These are phyloP conservation scores for Candida pseudofarinosa DNA, from an alignment of 805 yeast genomes.

Conservation along the genomic window DNA sequence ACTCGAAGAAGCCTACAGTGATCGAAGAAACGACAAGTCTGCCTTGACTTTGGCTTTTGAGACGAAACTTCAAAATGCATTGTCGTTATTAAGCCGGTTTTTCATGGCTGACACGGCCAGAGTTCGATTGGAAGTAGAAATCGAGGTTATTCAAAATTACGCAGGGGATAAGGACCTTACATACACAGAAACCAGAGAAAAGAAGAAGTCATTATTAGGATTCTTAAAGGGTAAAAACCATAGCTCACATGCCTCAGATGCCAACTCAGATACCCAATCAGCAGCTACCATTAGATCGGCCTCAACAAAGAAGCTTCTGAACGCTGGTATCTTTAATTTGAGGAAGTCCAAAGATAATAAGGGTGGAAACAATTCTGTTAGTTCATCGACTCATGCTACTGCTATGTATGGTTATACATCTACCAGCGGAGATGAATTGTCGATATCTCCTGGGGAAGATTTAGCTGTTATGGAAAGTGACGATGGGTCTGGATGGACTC, in stretches of 20 bases:
- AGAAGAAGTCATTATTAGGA: slow-evolving; percentile 57
- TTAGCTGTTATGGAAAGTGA: slow-evolving; percentile 61
- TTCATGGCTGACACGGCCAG: slow-evolving; percentile 70
- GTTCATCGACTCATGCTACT: slow-evolving; percentile 45
- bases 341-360: slow-evolving; percentile 29
- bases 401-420: slow-evolving; percentile 68
- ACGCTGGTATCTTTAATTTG: slow-evolving; percentile 35
- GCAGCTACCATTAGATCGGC: slow-evolving; percentile 30
- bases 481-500: slow-evolving; percentile 93
- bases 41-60: slow-evolving; percentile 50
- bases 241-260: slow-evolving; percentile 8
- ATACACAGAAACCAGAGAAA: slow-evolving; percentile 46
- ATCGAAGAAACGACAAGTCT: slow-evolving; percentile 29
- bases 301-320: slow-evolving; percentile 25
- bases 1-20: slow-evolving; percentile 40
- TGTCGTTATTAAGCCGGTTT: slow-evolving; percentile 55
- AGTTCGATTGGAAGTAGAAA: slow-evolving; percentile 76
- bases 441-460: slow-evolving; percentile 56
- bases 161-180: slow-evolving; percentile 73
- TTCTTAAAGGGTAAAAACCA: slow-evolving; percentile 37
- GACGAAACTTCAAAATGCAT: slow-evolving; percentile 48
- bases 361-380: slow-evolving; percentile 15
- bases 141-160: slow-evolving; percentile 83
- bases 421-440: slow-evolving; percentile 71
- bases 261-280: slow-evolving; percentile 26